Base-by-base conservation (phyloP, 495 filamentous ascomycete genomes). In the Penicillium maclennaniae region DNA sequence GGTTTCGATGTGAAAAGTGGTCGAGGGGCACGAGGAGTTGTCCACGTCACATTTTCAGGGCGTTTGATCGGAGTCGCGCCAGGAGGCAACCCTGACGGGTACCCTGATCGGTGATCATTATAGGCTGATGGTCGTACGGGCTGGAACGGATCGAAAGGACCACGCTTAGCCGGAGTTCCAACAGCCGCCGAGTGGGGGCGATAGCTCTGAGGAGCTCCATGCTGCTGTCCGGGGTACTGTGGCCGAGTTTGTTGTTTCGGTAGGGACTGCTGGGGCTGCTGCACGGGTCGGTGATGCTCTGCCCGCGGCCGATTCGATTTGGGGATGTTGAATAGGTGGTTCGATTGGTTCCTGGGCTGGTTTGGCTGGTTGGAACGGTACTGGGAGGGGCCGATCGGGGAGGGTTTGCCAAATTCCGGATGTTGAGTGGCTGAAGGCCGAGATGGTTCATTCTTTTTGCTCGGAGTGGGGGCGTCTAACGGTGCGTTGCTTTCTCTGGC, bases 401-500 rank as follows among this genome's bases (percentile, higher is more conserved):
- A 84, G 3, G 82, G 69, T 55, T 80, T 80, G 25, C 83, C 83
- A 56, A 86, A 86, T 59, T 86, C 78, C 36, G 80, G 78, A 37
- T 78, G 64, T 4, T 69, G 60, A 17, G 60, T 48, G 26, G 62
- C 37, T 8, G 63, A 43, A 20, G 64, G 43, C 23, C 56, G 61
- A 20, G 59, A 43, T n/a, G 69, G 60, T 26, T 67, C 61, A 23
- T 66, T 62, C 23, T 65, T 62, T 27, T 59, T 67, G 28, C 56
- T 56, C 36, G 71, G 70, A 23, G 69, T 72, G 31, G 63, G 52
- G n/a, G 65, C 58, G 31, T 69, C 67, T 21, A 46, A 50, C 14
- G 73, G 71, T 17, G 70, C 68, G 43, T 59, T 68, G 51, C 70
- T 73, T 70, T 77, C 73, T 58, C 65, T 66, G 4, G 72, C 73